Evolutionary conservation across 2,329 filamentous ascomycete genomes (phyloP), one percentile per base, ranked within the genome.

Genomic region (Penicillium vulpinum): DNA sequence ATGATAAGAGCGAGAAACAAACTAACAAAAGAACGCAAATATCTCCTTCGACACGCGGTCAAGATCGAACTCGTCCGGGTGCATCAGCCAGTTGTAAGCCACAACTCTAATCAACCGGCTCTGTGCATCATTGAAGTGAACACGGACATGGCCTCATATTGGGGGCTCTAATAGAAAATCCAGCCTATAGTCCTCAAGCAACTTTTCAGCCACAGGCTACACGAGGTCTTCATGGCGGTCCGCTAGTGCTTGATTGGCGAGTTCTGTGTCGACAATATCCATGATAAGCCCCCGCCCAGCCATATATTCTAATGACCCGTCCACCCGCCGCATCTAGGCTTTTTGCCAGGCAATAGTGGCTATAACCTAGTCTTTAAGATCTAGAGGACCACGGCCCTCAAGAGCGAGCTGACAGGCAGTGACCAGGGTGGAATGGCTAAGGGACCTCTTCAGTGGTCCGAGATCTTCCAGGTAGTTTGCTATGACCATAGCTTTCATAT

Each of bases 391-490:
- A 53, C 50, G 24, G 43, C 55, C 49, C 21, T 53, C 49, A 35
- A 57, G 55, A 13, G 39, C 49, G 16, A 33, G 4, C 39, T 52
- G 15, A 29, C 50, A 50, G n/a, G 50, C 55, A 38, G 39, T 28
- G 28, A 9, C 49, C 39, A 53, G 55, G 28, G 38, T 38, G 13
- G 13, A 44, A 31, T 45, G 11, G 38, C 31, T 22, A 9, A 49
- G 29, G 7, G 11, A 5, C 26, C 22, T 21, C 13, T 28, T 21
- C 11, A 49, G 24, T 5, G 49, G 50, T 13, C 55, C 49, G 31
- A 57, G 50, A 24, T 53, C 55, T 45, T 57, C 18, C 26, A 50
- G 55, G 24, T 57, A 57, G 28, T 31, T 49, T 22, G 51, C 38
- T 44, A 53, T 57, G 16, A n/a, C n/a, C n/a, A n/a, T n/a, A n/a